Conservation (phyloP, 1,284 basidiomycete genomes). For the Sporisorium graminicola region DNA sequence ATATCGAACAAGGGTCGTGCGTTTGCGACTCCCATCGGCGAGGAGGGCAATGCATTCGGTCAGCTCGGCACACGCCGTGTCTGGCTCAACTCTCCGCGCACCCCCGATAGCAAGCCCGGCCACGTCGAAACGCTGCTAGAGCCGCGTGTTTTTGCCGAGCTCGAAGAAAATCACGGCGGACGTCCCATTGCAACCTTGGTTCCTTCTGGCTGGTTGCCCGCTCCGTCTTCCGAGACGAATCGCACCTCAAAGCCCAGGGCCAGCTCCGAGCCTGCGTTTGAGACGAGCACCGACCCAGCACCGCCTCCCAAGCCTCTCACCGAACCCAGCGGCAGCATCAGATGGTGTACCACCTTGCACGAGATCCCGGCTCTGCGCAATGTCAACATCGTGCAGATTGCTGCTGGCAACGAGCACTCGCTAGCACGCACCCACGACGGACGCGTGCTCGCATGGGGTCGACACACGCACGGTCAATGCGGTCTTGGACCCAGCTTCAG, state of each 20-base stretch:
- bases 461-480: slow-evolving; percentile 76
- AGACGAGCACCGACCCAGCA: slow-evolving; percentile 43
- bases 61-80: slow-evolving; percentile 77
- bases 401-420: slow-evolving; percentile 80
- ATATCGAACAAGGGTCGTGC: slow-evolving; percentile 84
- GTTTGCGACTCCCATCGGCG: slow-evolving; percentile 82
- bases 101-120: slow-evolving; percentile 56
- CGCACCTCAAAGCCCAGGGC: slow-evolving; percentile 27
- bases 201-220: slow-evolving; percentile 32
- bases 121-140: slow-evolving; percentile 71
- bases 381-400: slow-evolving; percentile 78
- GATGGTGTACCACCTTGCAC: slow-evolving; percentile 81
- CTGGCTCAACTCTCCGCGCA: slow-evolving; percentile 74
- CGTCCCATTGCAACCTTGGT: slow-evolving; percentile 64
- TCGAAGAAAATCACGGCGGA: slow-evolving; percentile 69
- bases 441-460: slow-evolving; percentile 76
- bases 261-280: slow-evolving; percentile 27
- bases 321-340: slow-evolving; percentile 71
- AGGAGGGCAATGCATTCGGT: slow-evolving; percentile 83
- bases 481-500: slow-evolving; percentile 81
- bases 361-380: slow-evolving; percentile 83
- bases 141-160: slow-evolving; percentile 52
- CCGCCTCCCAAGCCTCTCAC: slow-evolving; percentile 63
- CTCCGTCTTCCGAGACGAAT: slow-evolving; percentile 68
- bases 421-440: slow-evolving; percentile 76